Conservation (phyloP, 768 basidiomycete genomes). For the Udeniomyces megalosporus region DNA sequence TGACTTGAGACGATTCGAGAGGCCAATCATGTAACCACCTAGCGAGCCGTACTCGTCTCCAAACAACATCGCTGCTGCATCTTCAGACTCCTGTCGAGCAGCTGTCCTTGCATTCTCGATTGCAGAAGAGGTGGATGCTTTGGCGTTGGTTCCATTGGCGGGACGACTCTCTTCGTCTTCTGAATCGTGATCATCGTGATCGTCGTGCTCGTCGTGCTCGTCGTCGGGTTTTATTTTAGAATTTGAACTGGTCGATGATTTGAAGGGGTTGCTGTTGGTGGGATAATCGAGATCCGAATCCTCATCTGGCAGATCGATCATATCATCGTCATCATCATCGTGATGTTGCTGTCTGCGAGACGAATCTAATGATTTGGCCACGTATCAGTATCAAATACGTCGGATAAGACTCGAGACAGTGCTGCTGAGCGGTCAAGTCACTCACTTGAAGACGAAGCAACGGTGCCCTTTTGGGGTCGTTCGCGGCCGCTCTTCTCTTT, state of each 20-base stretch:
- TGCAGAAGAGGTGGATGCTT: neutral
- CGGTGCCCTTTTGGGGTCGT: neutral
- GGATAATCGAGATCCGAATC: too few relatives aligned
- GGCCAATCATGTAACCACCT: conserved; percentile 82
- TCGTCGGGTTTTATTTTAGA: neutral
- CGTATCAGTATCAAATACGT: too few relatives aligned
- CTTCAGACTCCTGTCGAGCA: conserved; percentile 21
- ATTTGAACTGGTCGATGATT: too few relatives aligned
- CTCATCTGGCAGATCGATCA: neutral
- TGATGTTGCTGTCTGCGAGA: conserved; percentile 3
- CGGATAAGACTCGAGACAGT: neutral
- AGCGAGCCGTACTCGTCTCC: conserved; percentile 67
- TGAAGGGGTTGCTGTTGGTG: too few relatives aligned
- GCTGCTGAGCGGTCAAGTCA: neutral
- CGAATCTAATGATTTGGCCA: neutral
- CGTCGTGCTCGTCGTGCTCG: conserved; percentile 11
- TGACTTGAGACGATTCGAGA: conserved; percentile 65
- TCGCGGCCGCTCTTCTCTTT: neutral
- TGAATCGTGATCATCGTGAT: conserved; percentile 21
- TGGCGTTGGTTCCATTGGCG: conserved; percentile 11
- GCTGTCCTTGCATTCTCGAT: neutral
- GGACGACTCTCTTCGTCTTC: conserved; percentile 26
- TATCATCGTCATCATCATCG: conserved; percentile 7
- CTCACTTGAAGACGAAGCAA: neutral
- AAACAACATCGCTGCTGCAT: conserved; percentile 29